Conservation (phyloP, 1,284 basidiomycete species). For the Cryptococcus wingfieldii region DNA sequence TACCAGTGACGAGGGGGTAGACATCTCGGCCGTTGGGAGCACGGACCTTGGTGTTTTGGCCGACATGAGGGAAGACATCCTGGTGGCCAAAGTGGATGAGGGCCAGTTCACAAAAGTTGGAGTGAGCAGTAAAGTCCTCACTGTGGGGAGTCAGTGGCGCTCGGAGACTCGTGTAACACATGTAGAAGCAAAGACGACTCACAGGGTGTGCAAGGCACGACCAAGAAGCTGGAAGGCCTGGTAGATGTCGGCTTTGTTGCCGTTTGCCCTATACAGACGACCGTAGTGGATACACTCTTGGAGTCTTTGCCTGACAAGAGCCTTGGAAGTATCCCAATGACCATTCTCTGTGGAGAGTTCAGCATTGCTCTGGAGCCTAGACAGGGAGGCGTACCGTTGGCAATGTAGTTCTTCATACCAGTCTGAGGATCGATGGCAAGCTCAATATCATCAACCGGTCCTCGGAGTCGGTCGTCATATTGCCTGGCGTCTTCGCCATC, state of each 20-base stretch:
- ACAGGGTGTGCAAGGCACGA: conserved; percentile 52
- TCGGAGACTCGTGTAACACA: neutral
- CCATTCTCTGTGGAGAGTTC: conserved; percentile 55
- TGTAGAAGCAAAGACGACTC: neutral
- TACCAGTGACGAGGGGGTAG: conserved; percentile 79
- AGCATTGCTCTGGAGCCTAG: neutral
- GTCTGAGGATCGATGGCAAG: conserved; percentile 78
- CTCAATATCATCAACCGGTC: conserved; percentile 70
- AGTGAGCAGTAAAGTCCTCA: conserved; percentile 69
- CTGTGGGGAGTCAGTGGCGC: conserved; percentile 39
- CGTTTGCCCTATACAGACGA: conserved; percentile 54
- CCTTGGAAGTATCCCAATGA: conserved; percentile 82
- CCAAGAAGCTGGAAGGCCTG: conserved; percentile 78
- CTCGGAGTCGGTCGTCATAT: conserved; percentile 71
- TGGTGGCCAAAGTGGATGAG: conserved; percentile 68
- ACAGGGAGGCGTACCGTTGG: conserved; percentile 59
- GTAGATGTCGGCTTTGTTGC: conserved; percentile 68
- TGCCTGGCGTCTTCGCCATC: conserved; percentile 77
- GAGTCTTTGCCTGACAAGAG: conserved; percentile 72
- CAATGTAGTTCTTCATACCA: conserved; percentile 96
- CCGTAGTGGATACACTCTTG: conserved; percentile 63
- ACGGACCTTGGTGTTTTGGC: conserved; percentile 70
- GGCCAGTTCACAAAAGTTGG: conserved; percentile 78
- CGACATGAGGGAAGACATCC: conserved; percentile 85
- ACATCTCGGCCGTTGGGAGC: conserved; percentile 72